Conservation (phyloP, 495 filamentous ascomycete genomes). For the Podospora didyma region DNA sequence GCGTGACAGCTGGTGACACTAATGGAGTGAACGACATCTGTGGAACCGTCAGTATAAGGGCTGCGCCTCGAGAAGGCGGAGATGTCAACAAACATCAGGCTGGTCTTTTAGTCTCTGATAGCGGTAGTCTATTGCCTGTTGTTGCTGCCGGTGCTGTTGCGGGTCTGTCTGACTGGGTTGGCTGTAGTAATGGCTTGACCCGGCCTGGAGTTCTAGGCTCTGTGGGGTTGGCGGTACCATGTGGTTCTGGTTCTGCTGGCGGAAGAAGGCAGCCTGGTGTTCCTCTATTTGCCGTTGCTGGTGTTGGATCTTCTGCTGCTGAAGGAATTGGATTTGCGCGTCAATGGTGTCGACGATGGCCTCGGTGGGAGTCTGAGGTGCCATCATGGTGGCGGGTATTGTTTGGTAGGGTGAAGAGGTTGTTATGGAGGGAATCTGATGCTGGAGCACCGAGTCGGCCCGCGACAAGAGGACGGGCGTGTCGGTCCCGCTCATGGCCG, state of each 20-base stretch:
- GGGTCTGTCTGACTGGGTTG: constrained; percentile 46
- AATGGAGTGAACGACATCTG: constrained; percentile 91
- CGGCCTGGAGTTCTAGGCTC: constrained; percentile 82
- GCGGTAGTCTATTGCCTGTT: constrained; percentile 63
- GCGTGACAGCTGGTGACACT: constrained; percentile 91
- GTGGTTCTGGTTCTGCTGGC: constrained; percentile 49
- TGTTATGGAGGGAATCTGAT: constrained; percentile 45
- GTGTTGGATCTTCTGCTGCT: constrained; percentile 54
- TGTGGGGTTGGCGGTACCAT: constrained; percentile 91
- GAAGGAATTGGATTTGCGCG: constrained; percentile 59
- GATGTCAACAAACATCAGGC: constrained; percentile 61
- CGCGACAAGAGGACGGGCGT: constrained; percentile 38
- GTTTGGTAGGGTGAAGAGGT: constrained; percentile 36
- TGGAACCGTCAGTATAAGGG: constrained; percentile 26
- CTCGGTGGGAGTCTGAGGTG: constrained; percentile 37
- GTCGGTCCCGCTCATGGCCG: constrained; percentile 45
- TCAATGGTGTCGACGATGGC: constrained; percentile 49
- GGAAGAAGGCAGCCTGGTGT: constrained; percentile 49
- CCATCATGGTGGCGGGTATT: constrained; percentile 40
- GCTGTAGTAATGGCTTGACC: constrained; percentile 48
- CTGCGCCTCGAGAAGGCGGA: constrained; percentile 4
- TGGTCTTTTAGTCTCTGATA: constrained; percentile 70
- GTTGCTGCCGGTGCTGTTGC: constrained; percentile 53
- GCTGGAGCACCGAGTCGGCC: constrained; percentile 35
- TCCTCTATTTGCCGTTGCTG: constrained; percentile 54